These are phyloP conservation scores for Yamadazyma sp. DNA, from an alignment of 1,139 yeast genomes.

Conservation along the genomic window DNA sequence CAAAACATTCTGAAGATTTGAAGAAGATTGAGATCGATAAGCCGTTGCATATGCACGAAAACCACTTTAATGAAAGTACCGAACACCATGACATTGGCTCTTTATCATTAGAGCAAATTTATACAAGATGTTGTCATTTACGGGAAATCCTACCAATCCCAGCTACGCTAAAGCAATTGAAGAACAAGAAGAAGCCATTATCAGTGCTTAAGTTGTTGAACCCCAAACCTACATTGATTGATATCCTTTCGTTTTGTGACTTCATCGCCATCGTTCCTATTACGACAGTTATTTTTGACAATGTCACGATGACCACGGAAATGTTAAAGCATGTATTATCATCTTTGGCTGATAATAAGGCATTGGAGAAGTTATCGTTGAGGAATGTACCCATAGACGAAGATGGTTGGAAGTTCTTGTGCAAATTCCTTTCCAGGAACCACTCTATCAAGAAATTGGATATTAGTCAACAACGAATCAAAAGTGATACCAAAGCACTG, in stretches of 20 bases:
- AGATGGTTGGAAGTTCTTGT: constrained; percentile 71
- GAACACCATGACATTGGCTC: constrained; percentile 15
- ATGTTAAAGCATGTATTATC: constrained; percentile 73
- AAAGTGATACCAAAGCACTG: constrained; percentile 44
- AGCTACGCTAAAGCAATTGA: constrained; percentile 82
- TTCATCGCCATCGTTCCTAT: constrained; percentile 84
- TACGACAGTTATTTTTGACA: constrained; percentile 75
- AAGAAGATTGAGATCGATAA: constrained; percentile 43
- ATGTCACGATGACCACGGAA: constrained; percentile 74
- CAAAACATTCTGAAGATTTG: constrained; percentile 6
- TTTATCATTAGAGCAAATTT: constrained; percentile 66
- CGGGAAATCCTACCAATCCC: constrained; percentile 92
- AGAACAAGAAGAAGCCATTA: constrained; percentile 71
- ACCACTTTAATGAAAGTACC: constrained; percentile 45
- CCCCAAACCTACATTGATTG: constrained; percentile 89
- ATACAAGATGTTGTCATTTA: constrained; percentile 90
- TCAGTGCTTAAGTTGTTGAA: constrained; percentile 77
- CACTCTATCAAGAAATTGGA: constrained; percentile 65
- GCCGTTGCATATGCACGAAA: constrained; percentile 69
- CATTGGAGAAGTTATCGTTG: constrained; percentile 69
- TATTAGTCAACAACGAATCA: constrained; percentile 72
- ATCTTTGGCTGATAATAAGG: constrained; percentile 56
- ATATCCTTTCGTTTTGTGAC: constrained; percentile 83
- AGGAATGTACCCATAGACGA: constrained; percentile 75
- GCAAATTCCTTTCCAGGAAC: constrained; percentile 67